These are phyloP conservation scores for Ganoderma leucocontextum DNA, from an alignment of 1,284 basidiomycete species.

Conservation along the genomic window DNA sequence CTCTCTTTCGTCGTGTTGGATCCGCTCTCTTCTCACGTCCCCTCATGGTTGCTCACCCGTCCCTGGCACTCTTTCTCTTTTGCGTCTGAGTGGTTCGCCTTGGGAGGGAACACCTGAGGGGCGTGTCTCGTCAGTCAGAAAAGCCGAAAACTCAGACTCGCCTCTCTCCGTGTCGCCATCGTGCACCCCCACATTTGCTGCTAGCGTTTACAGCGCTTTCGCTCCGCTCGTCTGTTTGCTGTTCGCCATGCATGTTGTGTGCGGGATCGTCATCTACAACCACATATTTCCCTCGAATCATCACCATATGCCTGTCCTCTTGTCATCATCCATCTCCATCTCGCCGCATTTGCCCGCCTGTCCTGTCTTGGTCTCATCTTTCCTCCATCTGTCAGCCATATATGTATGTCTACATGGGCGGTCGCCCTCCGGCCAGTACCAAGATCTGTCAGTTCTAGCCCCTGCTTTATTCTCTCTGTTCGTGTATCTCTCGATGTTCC, in stretches of 20 bases:
- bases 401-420: constrained; percentile 34
- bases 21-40: constrained; percentile 10
- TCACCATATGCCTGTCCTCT: constrained; percentile 8
- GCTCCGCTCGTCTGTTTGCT: constrained; percentile 21
- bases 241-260: constrained; percentile 20
- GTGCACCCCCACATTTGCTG: constrained; percentile 12
- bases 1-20: constrained; percentile 13
- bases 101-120: constrained; percentile 5
- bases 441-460: constrained; percentile 21
- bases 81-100: neutral
- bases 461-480: constrained; percentile 22
- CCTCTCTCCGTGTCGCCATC: neutral
- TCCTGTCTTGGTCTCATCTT: constrained; percentile 22
- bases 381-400: constrained; percentile 31
- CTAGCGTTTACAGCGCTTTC: constrained; percentile 19
- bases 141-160: constrained; percentile 16
- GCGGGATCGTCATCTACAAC: constrained; percentile 3
- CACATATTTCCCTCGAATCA: neutral
- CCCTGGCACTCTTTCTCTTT: constrained; percentile 1
- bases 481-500: constrained; percentile 23
- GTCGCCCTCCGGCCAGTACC: constrained; percentile 22
- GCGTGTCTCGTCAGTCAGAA: constrained; percentile 2
- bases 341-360: constrained; percentile 8
- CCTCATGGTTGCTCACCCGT: neutral
- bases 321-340: constrained; percentile 6